Conservation (phyloP, 139 green algal species). For the Volvox africanus region DNA sequence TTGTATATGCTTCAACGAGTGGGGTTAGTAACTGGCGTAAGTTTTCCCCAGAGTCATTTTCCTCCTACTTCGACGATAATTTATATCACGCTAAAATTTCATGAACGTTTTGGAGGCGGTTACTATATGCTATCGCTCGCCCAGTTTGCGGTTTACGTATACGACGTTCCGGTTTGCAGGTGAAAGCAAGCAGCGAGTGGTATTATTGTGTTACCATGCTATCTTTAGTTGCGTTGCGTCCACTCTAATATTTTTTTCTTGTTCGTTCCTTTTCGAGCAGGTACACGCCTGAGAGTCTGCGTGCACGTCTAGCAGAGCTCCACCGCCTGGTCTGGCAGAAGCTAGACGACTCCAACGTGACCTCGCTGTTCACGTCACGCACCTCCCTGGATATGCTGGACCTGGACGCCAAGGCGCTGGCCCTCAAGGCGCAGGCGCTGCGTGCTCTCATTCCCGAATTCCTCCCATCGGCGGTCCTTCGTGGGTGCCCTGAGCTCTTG, state of each 20-base stretch:
- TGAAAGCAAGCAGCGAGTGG: too few relatives aligned
- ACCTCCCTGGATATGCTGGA: slow-evolving; percentile 38
- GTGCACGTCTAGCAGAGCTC: slow-evolving; percentile 19
- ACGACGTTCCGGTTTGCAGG: too few relatives aligned
- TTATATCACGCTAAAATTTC: too few relatives aligned
- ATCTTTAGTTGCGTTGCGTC: background rate
- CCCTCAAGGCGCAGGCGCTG: slow-evolving; percentile 23
- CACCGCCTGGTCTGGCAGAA: slow-evolving; percentile 40
- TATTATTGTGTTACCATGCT: too few relatives aligned
- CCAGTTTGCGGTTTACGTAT: too few relatives aligned
- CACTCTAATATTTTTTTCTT: background rate
- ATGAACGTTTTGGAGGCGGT: too few relatives aligned
- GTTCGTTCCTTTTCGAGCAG: background rate
- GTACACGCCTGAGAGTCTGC: slow-evolving; percentile 42
- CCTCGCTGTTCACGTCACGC: background rate
- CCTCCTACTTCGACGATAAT: too few relatives aligned
- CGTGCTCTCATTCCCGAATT: slow-evolving; percentile 35
- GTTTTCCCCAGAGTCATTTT: too few relatives aligned
- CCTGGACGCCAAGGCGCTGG: slow-evolving; percentile 39
- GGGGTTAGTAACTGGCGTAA: too few relatives aligned
- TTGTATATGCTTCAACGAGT: too few relatives aligned
- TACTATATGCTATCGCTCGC: too few relatives aligned
- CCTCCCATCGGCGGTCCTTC: slow-evolving; percentile 29
- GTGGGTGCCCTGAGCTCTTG: slow-evolving; percentile 36
- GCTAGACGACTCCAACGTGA: slow-evolving; percentile 25